Base-by-base conservation (phyloP, 805 yeast species). In the Candida nemodendra region DNA sequence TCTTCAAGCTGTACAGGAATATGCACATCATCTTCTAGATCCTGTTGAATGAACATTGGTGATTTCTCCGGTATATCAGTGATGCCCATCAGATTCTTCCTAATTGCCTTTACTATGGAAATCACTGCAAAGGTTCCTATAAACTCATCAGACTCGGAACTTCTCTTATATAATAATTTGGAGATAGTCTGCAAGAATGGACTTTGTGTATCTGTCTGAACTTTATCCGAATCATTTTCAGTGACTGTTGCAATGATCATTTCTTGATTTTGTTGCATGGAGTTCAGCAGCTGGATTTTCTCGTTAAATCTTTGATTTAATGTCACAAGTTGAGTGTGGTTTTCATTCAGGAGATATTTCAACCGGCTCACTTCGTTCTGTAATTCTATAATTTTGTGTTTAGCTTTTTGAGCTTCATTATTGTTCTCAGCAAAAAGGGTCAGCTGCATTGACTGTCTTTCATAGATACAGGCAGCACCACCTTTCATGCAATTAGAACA, bases 121-220 rank as follows among this genome's bases (percentile, higher is more conserved):
- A 51, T 51, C 12, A 51, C 45, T 4, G 56, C 56, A 31, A 49
- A 49, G 6, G 51, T 39, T 11, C 56, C 56, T n/a, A 51, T 47
- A 26, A 49, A 51, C 17, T 48, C 56, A 24, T 45, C 49, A 18
- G 42, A 34, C 30, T 48, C 52, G 11, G 31, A 16, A 12, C 39
- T 19, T n/a, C 34, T 40, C 7, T 47, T 36, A 16, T 36, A 34
- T 5, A 48, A 34, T 14, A 48, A 36, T 17, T 44, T 46, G 9
- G 52, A 43, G 11, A 48, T 38, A 2, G 52, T 36, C 4, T 21
- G 16, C 4, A 37, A 18, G 14, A 45, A 32, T 1, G 24, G 15
- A 16, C 32, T 16, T 23, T 35, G 41, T 12, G 44, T 13, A 7
- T 27, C 21, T 6, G 14, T 32, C 29, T 13, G 32, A 13, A 27